These are phyloP conservation scores for Pleochaeta shiraiana DNA, from an alignment of 2,329 filamentous ascomycete genomes.

Conservation along the genomic window DNA sequence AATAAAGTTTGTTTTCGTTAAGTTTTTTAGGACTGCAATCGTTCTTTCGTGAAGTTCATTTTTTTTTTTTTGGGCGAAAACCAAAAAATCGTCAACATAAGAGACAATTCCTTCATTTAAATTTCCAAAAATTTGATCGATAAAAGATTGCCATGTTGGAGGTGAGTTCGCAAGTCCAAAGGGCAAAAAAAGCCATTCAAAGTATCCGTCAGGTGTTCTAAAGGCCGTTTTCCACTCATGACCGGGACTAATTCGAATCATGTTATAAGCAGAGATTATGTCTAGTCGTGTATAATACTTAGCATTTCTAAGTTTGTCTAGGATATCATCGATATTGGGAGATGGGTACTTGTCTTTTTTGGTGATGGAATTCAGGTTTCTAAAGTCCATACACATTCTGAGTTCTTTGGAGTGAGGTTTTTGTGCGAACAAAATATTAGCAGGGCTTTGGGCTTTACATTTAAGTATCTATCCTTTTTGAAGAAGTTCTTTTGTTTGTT, in stretches of 20 bases:
- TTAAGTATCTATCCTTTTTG: background rate
- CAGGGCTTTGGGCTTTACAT: background rate
- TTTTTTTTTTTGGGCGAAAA: conserved; percentile 1
- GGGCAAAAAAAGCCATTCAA: background rate
- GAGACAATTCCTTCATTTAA: background rate
- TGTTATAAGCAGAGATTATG: conserved; percentile 2
- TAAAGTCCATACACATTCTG: background rate
- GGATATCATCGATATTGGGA: background rate
- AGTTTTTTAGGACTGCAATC: background rate
- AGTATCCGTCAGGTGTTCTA: background rate
- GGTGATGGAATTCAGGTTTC: background rate
- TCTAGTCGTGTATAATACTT: conserved; percentile 3
- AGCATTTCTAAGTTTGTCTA: background rate
- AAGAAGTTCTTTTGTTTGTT: background rate
- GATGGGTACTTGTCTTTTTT: conserved; percentile 4
- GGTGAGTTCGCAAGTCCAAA: background rate
- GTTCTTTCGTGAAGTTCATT: background rate
- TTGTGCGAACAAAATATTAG: background rate
- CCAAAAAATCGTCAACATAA: background rate
- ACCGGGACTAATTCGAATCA: conserved; percentile 1
- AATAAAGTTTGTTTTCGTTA: conserved; percentile 1
- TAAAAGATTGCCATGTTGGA: background rate
- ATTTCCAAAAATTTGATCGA: background rate
- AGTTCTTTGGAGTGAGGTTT: conserved; percentile 4
- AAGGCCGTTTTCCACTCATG: conserved; percentile 1